Conservation (phyloP, 2,329 filamentous ascomycete species). For the Lachnellula cervina region DNA sequence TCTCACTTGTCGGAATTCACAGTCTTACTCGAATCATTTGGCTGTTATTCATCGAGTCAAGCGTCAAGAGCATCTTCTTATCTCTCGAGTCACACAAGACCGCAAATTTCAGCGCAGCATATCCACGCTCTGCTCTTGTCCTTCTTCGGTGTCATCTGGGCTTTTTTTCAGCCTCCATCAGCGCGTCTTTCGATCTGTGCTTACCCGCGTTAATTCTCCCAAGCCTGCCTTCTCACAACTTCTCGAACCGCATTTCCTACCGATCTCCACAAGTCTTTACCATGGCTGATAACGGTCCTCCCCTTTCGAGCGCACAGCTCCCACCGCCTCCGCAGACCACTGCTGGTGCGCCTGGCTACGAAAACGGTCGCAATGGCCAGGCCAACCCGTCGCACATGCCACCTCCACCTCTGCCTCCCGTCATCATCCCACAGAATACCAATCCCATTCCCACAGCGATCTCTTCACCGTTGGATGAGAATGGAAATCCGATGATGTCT, state of each 20-base stretch:
- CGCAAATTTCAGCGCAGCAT: slow-evolving; percentile 20
- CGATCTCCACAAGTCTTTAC: slow-evolving; percentile 30
- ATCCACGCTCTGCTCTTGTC: slow-evolving; percentile 17
- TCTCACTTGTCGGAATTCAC: slow-evolving; percentile 25
- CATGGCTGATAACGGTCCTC: slow-evolving; percentile 75
- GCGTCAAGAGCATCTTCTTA: slow-evolving; percentile 27
- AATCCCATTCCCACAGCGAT: slow-evolving; percentile 93
- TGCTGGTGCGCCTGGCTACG: slow-evolving; percentile 70
- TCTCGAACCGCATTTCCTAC: slow-evolving; percentile 18
- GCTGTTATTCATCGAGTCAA: slow-evolving; percentile 23
- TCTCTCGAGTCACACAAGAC: slow-evolving; percentile 29
- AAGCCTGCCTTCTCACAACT: slow-evolving; percentile 16
- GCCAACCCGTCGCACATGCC: slow-evolving; percentile 73
- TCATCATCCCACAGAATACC: slow-evolving; percentile 89
- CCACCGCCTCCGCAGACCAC: slow-evolving; percentile 65
- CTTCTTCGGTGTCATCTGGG: slow-evolving; percentile 20
- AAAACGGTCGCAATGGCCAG: slow-evolving; percentile 69
- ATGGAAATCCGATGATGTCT: slow-evolving; percentile 65
- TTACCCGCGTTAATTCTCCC: slow-evolving; percentile 21
- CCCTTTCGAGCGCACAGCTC: slow-evolving; percentile 59
- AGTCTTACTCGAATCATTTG: slow-evolving; percentile 25
- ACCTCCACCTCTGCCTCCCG: slow-evolving; percentile 77
- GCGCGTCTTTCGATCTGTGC: slow-evolving; percentile 17
- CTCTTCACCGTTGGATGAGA: slow-evolving; percentile 73
- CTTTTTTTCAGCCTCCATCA: slow-evolving; percentile 17